phyloP scores from a whole-genome alignment of 192 early-diverging fungal genomes.

The Ambispora gerdemannii region DNA sequence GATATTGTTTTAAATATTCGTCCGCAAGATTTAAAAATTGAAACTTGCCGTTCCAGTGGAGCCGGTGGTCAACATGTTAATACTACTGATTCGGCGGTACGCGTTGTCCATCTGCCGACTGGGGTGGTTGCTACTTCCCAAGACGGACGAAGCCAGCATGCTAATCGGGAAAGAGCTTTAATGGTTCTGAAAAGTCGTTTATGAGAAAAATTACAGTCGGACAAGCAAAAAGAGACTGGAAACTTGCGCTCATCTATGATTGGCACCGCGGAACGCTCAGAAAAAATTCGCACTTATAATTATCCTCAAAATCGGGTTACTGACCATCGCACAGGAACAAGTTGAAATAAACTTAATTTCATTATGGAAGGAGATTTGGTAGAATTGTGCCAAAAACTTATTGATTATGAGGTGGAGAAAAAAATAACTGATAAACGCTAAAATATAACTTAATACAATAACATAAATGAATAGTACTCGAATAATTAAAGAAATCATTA shows the following conservation, averaged over 20 bases:
- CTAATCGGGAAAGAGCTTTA: slow-evolving; percentile 6
- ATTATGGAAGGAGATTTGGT: slow-evolving; percentile 20
- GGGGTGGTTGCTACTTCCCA: slow-evolving; percentile 13
- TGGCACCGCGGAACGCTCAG: slow-evolving; percentile 17
- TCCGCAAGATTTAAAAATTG: slow-evolving; percentile 22
- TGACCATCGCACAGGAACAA: not conserved
- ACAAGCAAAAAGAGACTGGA: not conserved
- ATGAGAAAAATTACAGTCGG: slow-evolving; percentile 19
- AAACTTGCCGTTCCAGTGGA: slow-evolving; percentile 4
- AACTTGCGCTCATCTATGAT: slow-evolving; percentile 9
- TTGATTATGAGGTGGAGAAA: slow-evolving; percentile 14
- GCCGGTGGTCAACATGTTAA: slow-evolving; percentile 14
- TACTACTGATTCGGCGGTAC: slow-evolving; percentile 5
- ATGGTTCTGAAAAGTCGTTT: slow-evolving; percentile 4
- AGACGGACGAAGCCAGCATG: slow-evolving; percentile 8
- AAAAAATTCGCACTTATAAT: slow-evolving; percentile 22
- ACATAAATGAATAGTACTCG: not conserved
- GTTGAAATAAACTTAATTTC: slow-evolving; percentile 2
- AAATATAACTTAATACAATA: too few species aligned
- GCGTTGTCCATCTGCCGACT: slow-evolving; percentile 6
- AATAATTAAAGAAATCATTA: not conserved
- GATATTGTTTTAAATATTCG: slow-evolving; percentile 3
- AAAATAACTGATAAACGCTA: too few species aligned
- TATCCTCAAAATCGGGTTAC: slow-evolving; percentile 12
- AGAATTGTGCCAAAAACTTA: slow-evolving; percentile 1